Percentiles rank a stretch among this genome's conserved stretches.
Evolutionary conservation across 208 protist genomes (phyloP).

Genomic region (Crithidia thermophila): DNA sequence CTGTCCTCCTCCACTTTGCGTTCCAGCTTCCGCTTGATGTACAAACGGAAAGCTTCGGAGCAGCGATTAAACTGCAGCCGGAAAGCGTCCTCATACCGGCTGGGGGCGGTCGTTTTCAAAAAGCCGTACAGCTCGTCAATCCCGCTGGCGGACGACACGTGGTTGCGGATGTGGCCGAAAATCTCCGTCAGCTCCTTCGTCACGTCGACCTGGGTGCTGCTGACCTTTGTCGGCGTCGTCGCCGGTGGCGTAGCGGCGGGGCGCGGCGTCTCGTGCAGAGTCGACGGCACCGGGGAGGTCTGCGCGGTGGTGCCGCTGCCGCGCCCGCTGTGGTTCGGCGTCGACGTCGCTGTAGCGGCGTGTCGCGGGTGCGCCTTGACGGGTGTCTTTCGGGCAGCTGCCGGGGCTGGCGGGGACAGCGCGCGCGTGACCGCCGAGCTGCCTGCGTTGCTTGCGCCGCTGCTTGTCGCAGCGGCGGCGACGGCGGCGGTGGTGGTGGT

Average conservation of each 20-base stretch:
- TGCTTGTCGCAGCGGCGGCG: background rate
- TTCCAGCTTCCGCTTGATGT: slow-evolving; percentile 85
- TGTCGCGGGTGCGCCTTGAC: slow-evolving; percentile 7
- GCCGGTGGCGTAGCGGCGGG: background rate
- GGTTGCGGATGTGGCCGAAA: slow-evolving; percentile 80
- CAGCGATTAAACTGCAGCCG: slow-evolving; percentile 79
- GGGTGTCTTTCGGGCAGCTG: slow-evolving; percentile 14
- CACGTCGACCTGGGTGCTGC: background rate
- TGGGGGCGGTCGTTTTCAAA: slow-evolving; percentile 31
- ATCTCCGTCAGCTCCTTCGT: slow-evolving; percentile 54
- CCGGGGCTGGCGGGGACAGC: background rate
- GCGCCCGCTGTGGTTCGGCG: slow-evolving; percentile 13
- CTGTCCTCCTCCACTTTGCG: slow-evolving; percentile 61
- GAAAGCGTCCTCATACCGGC: slow-evolving; percentile 60
- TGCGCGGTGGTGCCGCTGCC: slow-evolving; percentile 2
- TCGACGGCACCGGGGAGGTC: background rate
- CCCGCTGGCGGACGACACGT: slow-evolving; percentile 70
- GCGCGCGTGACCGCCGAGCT: background rate
- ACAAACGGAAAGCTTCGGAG: slow-evolving; percentile 83
- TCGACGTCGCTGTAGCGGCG: background rate
- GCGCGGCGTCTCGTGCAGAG: background rate
- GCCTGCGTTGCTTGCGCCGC: no score
- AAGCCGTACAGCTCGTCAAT: slow-evolving; percentile 81
- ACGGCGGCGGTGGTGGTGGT: background rate
- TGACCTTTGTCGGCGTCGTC: background rate